These are phyloP conservation scores for Plantago rigida DNA, from an alignment of 305 asterid species.

Conservation along the genomic window DNA sequence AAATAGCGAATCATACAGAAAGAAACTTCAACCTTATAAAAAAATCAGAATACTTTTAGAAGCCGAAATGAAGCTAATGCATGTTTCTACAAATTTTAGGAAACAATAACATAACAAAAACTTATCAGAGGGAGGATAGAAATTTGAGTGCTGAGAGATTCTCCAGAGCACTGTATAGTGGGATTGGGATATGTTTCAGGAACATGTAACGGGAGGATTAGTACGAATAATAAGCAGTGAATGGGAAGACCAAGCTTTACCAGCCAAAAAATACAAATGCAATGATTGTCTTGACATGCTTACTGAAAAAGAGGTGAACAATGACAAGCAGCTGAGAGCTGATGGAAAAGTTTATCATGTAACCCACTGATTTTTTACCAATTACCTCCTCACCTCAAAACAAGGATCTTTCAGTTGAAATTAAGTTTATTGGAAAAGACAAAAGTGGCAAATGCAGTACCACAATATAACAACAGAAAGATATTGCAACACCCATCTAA, in stretches of 20 bases:
- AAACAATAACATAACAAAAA: no score
- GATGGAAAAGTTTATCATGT: background rate
- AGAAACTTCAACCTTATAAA: background rate
- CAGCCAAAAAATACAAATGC: background rate
- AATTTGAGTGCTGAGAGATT: no score
- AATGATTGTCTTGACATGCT: background rate
- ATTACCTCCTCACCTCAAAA: background rate
- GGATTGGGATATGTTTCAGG: background rate
- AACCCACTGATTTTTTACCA: background rate
- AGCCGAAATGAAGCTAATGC: background rate
- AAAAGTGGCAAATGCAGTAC: background rate
- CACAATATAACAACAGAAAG: background rate
- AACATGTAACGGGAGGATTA: background rate
- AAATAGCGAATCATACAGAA: background rate
- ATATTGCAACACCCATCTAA: background rate
- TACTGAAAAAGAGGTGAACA: background rate
- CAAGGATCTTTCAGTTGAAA: background rate
- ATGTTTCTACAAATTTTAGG: background rate
- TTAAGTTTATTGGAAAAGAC: background rate
- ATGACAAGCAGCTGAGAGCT: background rate
- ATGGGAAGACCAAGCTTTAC: background rate
- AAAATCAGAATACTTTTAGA: constrained; percentile 3
- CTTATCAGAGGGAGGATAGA: no score
- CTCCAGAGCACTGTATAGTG: no score
- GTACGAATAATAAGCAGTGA: background rate